Base-by-base conservation (phyloP, 805 yeast genomes). In the Candida mattraensis region DNA sequence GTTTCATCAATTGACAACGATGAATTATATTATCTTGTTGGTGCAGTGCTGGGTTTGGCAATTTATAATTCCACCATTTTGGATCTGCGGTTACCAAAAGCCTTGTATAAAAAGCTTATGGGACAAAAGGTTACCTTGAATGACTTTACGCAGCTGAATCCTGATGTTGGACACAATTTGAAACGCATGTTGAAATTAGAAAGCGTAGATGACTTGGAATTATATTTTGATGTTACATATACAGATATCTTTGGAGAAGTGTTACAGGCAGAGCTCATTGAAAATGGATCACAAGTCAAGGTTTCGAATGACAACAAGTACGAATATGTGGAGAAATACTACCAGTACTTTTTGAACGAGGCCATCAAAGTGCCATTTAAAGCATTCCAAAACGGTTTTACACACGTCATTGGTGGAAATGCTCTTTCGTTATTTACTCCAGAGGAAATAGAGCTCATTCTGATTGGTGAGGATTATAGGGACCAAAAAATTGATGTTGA, bases 11-110 rank as follows among this genome's bases (percentile, higher is more conserved):
- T 68, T 7, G 66, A 68, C 11, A 63, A 65, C 39, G 53, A 57
- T 15, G 87, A 81, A 41, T 62, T 79, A 42, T 89, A 81, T 60
- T 81, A 76, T 51, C 64, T 87, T 23, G 81, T 88, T 36, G 99
- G 99, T 0, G 85, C 84, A 2, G 81, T 88, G 2, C 61, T 93
- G 25, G 98, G 96, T 0, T 68, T 93, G 48, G 97, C 98, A 0
- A 80, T 93, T 21, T 87, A 86, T 59, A 93, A 91, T 59, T 84
- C 96, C 0, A 83, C 88, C 1, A 87, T 89, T 31, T 64, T 91
- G 29, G 96, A 88, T 55, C 64, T 91, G 37, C 74, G 74, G 28
- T 77, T 91, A 37, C 96, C 98, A 0, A 63, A 66, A 21, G 84
- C 84, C 0, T 59, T 88, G 24, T 93, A 84, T 62, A 89, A 87